Evolutionary conservation across 768 basidiomycete species (phyloP).

Genomic region (Chlorophyllum brunneum): DNA sequence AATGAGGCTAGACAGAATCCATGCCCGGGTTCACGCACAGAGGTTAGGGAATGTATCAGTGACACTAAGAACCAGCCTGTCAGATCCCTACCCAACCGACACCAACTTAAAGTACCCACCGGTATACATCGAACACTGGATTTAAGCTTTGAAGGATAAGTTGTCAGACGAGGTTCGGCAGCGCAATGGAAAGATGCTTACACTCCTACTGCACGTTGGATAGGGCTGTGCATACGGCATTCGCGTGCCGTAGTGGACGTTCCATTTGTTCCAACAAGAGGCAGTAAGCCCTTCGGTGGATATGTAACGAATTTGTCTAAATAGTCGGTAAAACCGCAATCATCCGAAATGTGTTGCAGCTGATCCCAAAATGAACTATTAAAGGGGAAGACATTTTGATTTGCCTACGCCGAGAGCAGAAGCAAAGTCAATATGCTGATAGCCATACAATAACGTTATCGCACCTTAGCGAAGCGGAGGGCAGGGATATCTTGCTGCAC

Average conservation of each 20-base stretch:
- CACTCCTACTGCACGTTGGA: constrained; percentile 46
- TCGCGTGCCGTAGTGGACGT: too few species aligned
- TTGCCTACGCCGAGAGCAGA: constrained; percentile 32
- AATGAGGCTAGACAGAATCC: neutral
- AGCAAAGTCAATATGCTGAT: neutral
- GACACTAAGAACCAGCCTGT: constrained; percentile 36
- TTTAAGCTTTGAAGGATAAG: constrained; percentile 46
- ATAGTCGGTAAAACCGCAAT: constrained; percentile 64
- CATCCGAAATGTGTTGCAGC: constrained; percentile 47
- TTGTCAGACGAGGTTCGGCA: neutral
- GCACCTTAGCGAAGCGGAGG: constrained; percentile 51
- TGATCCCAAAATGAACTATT: constrained; percentile 49
- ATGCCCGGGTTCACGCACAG: constrained; percentile 20
- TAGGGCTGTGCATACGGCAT: constrained; percentile 55
- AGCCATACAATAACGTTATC: neutral
- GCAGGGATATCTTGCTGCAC: constrained; percentile 70
- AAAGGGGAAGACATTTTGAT: constrained; percentile 57
- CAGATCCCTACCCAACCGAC: neutral
- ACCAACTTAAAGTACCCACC: constrained; percentile 24
- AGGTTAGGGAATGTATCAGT: constrained; percentile 71
- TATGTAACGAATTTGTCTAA: constrained; percentile 58
- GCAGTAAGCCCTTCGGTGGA: constrained; percentile 61
- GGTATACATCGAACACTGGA: constrained; percentile 73
- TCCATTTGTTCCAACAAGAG: constrained; percentile 60
- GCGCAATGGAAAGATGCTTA: constrained; percentile 21